Evolutionary conservation across 2,329 filamentous ascomycete genomes (phyloP).

Genomic region (Fusarium goolgardi): DNA sequence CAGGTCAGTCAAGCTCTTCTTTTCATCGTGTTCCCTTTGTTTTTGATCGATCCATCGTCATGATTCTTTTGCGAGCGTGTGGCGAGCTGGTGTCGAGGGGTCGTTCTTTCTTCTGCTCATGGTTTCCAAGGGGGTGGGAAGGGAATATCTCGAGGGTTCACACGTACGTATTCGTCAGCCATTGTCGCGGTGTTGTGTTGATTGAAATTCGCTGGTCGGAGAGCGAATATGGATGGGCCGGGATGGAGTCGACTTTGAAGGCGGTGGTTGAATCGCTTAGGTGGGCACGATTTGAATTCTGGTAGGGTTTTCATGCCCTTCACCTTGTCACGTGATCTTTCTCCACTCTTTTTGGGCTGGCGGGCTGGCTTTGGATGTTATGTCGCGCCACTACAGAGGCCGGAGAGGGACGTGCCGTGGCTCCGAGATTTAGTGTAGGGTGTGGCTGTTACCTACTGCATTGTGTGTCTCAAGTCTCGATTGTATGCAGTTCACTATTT

Average conservation of each 20-base stretch:
- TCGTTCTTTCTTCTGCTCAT: conserved; percentile 26
- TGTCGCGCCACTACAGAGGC: background rate
- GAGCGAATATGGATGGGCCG: conserved; percentile 56
- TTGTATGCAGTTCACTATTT: background rate
- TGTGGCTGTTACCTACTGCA: background rate
- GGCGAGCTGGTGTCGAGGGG: conserved; percentile 31
- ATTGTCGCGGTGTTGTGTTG: conserved; percentile 68
- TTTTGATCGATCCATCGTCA: conserved; percentile 9
- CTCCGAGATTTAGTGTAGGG: conserved; percentile 15
- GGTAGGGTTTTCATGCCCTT: conserved; percentile 58
- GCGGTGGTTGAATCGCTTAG: conserved; percentile 34
- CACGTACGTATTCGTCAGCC: conserved; percentile 93
- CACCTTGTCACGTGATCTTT: conserved; percentile 9
- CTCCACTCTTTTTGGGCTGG: too few relatives aligned
- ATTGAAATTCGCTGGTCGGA: conserved; percentile 59
- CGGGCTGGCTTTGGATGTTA: too few relatives aligned
- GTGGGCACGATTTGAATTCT: conserved; percentile 1
- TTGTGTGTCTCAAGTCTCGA: background rate
- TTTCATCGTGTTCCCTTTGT: conserved; percentile 6
- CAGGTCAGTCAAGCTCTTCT: conserved; percentile 48
- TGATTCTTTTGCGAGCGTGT: background rate
- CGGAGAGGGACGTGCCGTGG: conserved; percentile 21
- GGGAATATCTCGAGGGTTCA: conserved; percentile 38
- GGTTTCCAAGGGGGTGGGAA: background rate
- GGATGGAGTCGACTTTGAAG: conserved; percentile 52